Evolutionary conservation across 2,329 filamentous ascomycete species (phyloP).

Genomic region (Neonectria neomacrospora): DNA sequence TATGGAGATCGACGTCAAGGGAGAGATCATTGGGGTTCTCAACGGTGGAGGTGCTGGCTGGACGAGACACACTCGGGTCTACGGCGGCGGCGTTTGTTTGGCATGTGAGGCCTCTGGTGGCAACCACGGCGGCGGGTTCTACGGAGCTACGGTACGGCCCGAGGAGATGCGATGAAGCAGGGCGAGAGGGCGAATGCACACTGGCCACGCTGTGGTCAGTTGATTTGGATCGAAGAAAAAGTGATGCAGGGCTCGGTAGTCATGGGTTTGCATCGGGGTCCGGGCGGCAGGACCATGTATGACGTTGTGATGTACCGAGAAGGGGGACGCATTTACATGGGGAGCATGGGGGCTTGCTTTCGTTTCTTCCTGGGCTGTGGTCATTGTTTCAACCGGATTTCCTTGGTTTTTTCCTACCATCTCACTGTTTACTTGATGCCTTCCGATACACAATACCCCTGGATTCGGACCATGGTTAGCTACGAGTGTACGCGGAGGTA

Average conservation of each 20-base stretch:
- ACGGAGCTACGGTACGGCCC: constrained; percentile 64
- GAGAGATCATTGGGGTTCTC: constrained; percentile 62
- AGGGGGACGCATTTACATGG: constrained; percentile 23
- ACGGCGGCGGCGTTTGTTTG: constrained; percentile 67
- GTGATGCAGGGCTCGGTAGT: constrained; percentile 5
- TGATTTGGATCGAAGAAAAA: neutral
- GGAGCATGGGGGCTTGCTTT: constrained; percentile 29
- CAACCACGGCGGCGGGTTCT: constrained; percentile 60
- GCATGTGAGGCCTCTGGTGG: constrained; percentile 63
- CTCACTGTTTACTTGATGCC: constrained; percentile 9
- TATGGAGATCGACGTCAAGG: constrained; percentile 57
- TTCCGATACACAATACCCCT: constrained; percentile 38
- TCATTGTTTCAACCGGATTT: constrained; percentile 16
- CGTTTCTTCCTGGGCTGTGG: constrained; percentile 17
- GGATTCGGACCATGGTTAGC: constrained; percentile 22
- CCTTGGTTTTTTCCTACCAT: constrained; percentile 20
- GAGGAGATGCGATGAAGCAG: constrained; percentile 59
- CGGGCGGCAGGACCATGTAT: constrained; percentile 5
- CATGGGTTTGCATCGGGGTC: constrained; percentile 19
- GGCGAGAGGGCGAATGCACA: neutral
- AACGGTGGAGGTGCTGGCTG: constrained; percentile 62
- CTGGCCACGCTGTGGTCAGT: neutral
- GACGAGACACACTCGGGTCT: constrained; percentile 69
- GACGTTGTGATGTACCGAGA: constrained; percentile 22
- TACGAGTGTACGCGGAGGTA: constrained; percentile 21